Evolutionary conservation across 129 eudicot species (phyloP).

Genomic region (Flaveria brownii): DNA sequence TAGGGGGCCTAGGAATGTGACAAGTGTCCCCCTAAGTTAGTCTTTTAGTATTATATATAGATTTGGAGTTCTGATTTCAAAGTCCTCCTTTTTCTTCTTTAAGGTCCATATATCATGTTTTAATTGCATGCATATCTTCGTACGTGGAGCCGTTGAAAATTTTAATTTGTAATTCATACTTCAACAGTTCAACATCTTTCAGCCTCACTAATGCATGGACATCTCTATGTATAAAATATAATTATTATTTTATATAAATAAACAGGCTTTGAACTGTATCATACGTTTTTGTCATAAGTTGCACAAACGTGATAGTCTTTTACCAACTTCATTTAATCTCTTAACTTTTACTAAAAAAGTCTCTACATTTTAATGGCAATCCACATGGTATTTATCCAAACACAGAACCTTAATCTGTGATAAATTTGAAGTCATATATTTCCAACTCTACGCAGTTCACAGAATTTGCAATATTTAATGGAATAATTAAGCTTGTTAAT

Average conservation of each 20-base stretch:
- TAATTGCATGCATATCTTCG: neutral
- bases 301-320: neutral
- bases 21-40: no score
- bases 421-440: neutral
- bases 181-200: slow-evolving; percentile 2
- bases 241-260: neutral
- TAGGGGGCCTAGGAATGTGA: no score
- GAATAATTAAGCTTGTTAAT: slow-evolving; percentile 1
- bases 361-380: neutral
- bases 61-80: neutral
- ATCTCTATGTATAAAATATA: neutral
- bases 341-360: neutral
- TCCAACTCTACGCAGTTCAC: neutral
- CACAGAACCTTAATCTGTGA: neutral
- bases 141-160: neutral
- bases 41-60: no score
- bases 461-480: neutral
- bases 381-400: neutral
- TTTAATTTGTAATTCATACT: neutral
- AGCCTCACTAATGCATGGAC: neutral
- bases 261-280: slow-evolving; percentile 13
- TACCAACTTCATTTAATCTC: neutral
- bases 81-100: neutral
- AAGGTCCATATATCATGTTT: neutral
- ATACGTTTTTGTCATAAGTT: neutral